Evolutionary conservation across 306 rosid genomes (phyloP), one percentile per base, ranked within the genome.

Genomic region (Begonia masoniana): DNA sequence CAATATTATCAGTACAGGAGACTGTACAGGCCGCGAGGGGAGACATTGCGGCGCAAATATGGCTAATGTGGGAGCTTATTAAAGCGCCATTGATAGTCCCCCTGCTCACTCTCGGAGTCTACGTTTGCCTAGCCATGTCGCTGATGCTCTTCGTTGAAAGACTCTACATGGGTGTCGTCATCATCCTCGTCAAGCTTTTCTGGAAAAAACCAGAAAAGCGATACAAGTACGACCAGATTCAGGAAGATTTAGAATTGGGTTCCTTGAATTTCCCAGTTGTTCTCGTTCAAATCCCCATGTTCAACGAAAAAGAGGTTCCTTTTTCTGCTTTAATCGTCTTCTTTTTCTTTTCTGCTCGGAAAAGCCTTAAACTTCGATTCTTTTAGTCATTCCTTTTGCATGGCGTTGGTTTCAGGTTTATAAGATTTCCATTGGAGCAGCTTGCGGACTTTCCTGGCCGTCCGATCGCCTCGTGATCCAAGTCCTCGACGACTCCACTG

Each of bases 241-340:
- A 77, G 58, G 99, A 92, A 3, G 99, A 92, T 21, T 64, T 62
- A 48, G 99, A 92, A 79, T 23, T 69, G 17, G 99, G 99, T 2
- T 63, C 75, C 68, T 68, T 93, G 10, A 81, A 83, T 74, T 92
- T 77, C 75, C 99, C 99, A 0, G 74, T 69, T 12, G 96, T 92
- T 31, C 91, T 92, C 5, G n/a, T 92, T 17, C 99, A 92, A 82
- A 92, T 92, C 76, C 99, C 99, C 13, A 92, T 92, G 99, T 92
- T 72, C 75, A 92, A 92, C 49, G 99, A 92, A 64, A 77, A 49
- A 79, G 99, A 92, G 99, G 99, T 86, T 7, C 9, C 47, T 21
- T 4, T 15, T 51, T 45, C 35, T 23, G 35, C 23, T 14, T 3
- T 6, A 39, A 2, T 7, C 12, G 24, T 24, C 41, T 13, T 15